Evolutionary conservation across 2,329 filamentous ascomycete genomes (phyloP), one percentile per base, ranked within the genome.

Genomic region (Diaporthe nobilis): DNA sequence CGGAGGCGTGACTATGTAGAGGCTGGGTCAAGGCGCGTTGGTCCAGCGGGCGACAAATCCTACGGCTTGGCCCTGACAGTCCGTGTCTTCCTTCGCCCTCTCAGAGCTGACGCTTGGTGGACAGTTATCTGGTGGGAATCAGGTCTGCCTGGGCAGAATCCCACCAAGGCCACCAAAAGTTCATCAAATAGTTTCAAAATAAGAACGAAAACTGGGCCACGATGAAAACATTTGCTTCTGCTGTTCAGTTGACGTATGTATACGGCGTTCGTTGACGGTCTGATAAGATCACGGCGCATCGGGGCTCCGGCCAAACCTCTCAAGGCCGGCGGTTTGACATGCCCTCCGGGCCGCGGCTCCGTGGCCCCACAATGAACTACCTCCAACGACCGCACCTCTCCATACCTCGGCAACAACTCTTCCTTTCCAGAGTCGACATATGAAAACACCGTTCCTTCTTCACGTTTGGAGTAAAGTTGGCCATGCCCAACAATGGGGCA

Each of bases 281-380:
- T 53, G 47, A 53, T 68, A 53, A 53, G 31, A 53, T 68, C 39
- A 53, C 65, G 47, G 65, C 65, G 22, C 65, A 51, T 25, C 65
- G 31, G 61, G 28, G 47, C 22, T 15, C 47, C 65, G 47, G 65
- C 13, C 65, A 53, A 53, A 68, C 22, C 2, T 37, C 22, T 22
- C 1, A 7, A 53, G 8, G 47, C 65, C 47, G 65, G 47, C 31
- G 65, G 65, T 68, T 39, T 17, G 65, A 68, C 47, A 37, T 8
- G 31, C 5, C 25, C 44, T 72, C 57, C 57, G 71, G 44, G 31
- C 31, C 55, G 22, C 31, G 44, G 34, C 55, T 51, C 42, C 42
- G 70, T 51, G 42, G 22, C 70, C 70, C 55, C 55, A 49, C 39
- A 25, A 1, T 6, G 25, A n/a, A 47, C 42, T 39, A 15, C n/a